Percentiles rank a stretch among this genome's conserved stretches.
These are phyloP conservation scores for Taphrina wiesneri DNA, from an alignment of 1,139 yeast species.

Conservation along the genomic window DNA sequence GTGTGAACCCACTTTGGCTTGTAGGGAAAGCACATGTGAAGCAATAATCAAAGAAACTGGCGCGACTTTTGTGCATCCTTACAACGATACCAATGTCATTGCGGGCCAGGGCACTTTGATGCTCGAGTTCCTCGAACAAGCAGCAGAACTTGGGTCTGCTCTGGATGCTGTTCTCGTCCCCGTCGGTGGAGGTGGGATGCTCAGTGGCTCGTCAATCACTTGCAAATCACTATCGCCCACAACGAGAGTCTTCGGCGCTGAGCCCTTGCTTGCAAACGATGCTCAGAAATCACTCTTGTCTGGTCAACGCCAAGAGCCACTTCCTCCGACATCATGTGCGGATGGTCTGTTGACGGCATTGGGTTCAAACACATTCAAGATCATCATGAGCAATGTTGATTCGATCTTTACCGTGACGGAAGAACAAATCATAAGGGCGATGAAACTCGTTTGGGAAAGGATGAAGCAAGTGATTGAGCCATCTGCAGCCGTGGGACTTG, in stretches of 20 bases:
- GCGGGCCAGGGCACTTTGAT: constrained; percentile 39
- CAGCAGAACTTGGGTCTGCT: constrained; percentile 15
- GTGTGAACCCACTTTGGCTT: constrained; percentile 36
- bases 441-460: constrained; percentile 39
- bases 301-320: constrained; percentile 30
- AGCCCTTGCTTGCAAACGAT: constrained; percentile 39
- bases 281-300: constrained; percentile 35
- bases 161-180: constrained; percentile 39
- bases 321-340: constrained; percentile 37
- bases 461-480: constrained; percentile 40
- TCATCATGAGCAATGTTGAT: constrained; percentile 37
- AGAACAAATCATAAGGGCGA: constrained; percentile 37
- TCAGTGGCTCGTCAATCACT: constrained; percentile 38
- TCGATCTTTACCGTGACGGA: constrained; percentile 39
- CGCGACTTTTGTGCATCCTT: constrained; percentile 38
- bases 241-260: constrained; percentile 38
- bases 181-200: constrained; percentile 40
- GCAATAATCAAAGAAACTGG: constrained; percentile 34
- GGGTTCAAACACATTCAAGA: constrained; percentile 36
- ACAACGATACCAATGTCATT: constrained; percentile 38
- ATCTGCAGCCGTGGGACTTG: constrained; percentile 38
- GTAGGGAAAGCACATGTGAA: constrained; percentile 34
- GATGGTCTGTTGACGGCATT: constrained; percentile 39
- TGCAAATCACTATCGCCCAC: constrained; percentile 30
- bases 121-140: constrained; percentile 38